Base-by-base conservation (phyloP, 2,329 filamentous ascomycete species). In the Dichotomopilus funicola region DNA sequence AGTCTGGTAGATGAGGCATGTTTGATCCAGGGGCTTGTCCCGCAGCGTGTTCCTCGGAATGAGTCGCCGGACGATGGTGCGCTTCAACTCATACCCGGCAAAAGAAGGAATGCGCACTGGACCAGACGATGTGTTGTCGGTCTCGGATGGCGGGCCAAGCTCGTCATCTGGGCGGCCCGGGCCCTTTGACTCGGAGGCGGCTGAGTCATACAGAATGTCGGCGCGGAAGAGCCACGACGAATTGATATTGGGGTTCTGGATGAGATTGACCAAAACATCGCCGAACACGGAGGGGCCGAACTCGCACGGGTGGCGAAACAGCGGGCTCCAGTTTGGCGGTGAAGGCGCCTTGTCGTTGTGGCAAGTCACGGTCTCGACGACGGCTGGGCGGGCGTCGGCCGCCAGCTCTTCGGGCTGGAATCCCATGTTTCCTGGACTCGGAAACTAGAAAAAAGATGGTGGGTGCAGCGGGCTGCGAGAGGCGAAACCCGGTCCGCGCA, bases 21-120 rank as follows among this genome's bases (percentile, higher is more conserved):
- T 95, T 70, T 97, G 92, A 55, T 90, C 79, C 60, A 96, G 71
- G 1, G 86, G 78, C 19, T 76, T 74, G 69, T 97, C 92, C 33
- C 92, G 74, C 53, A 85, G 78, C 2, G 85, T 82, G 69, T 96
- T 96, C 50, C 92, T 79, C 3, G 92, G 92, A 47, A 96, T 85
- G 64, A 96, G 74, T 58, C 79, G 86, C 57, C 91, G 80, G 6
- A 96, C 80, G 19, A 96, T 76, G 1, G 83, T 83, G 61, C 86
- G 83, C 31, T 78, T 75, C 36, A 83, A 73, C 33, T 68, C 61
- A 57, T 76, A 76, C 48, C 66, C 70, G 49, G 61, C 63, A 60
- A 85, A 80, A 3, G 19, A 27, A 27, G 19, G 19, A 27, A 27
- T 27, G 19, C 19, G 19, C 45, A 74, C 71, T 38, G 77, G 68